These are phyloP conservation scores for Cryphonectria japonica DNA, from an alignment of 2,329 filamentous ascomycete genomes.

Conservation along the genomic window DNA sequence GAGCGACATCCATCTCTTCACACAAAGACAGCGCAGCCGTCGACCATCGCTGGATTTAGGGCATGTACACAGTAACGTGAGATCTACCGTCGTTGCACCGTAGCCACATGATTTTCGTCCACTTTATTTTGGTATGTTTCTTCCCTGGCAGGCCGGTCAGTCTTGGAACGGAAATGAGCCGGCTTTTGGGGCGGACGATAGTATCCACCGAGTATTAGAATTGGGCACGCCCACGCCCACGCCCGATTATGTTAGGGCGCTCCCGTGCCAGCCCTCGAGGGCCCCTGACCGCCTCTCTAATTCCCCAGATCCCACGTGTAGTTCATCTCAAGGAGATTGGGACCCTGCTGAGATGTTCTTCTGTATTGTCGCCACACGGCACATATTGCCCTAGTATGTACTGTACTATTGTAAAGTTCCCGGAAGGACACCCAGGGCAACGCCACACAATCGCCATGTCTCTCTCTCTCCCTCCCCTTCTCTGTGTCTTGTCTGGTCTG, in stretches of 20 bases:
- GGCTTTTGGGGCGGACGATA: background rate
- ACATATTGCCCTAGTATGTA: background rate
- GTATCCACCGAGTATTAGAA: background rate
- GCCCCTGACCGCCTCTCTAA: slow-evolving; percentile 26
- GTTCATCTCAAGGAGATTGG: slow-evolving; percentile 15
- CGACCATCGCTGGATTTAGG: background rate
- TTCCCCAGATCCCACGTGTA: slow-evolving; percentile 17
- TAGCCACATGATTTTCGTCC: background rate
- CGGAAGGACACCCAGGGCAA: background rate
- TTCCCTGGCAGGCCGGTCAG: background rate
- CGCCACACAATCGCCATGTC: background rate
- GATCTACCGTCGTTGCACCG: background rate
- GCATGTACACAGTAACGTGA: background rate
- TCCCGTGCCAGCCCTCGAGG: background rate
- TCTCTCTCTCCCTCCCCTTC: background rate
- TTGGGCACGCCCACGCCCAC: background rate
- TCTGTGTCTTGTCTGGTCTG: background rate
- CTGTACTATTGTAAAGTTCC: background rate
- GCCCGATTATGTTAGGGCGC: background rate
- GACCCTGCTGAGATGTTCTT: background rate
- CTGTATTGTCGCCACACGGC: background rate
- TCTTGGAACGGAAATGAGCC: background rate
- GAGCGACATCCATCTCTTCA: background rate
- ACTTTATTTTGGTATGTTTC: background rate
- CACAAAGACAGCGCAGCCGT: background rate